Evolutionary conservation across 1,284 basidiomycete species (phyloP).

Genomic region (Salmacisia buchloeana): DNA sequence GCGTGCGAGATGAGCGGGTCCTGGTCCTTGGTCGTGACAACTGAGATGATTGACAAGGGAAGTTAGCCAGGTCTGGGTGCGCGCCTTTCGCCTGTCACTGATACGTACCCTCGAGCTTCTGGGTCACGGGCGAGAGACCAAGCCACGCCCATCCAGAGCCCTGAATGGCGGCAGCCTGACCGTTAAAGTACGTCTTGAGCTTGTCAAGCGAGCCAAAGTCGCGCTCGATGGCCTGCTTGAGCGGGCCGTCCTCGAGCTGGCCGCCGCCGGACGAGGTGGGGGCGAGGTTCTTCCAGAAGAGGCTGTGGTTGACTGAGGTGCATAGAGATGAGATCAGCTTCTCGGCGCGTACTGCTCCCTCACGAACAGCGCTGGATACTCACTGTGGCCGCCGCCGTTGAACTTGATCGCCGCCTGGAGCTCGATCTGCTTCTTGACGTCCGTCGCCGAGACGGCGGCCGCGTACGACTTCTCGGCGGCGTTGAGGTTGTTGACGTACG

Average conservation of each 20-base stretch:
- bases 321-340: neutral
- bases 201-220: conserved; percentile 79
- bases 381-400: conserved; percentile 69
- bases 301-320: conserved; percentile 66
- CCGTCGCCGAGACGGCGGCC: conserved; percentile 59
- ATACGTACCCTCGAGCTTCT: conserved; percentile 69
- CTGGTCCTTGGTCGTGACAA: conserved; percentile 83
- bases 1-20: conserved; percentile 82
- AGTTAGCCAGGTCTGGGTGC: neutral
- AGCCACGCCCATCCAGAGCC: conserved; percentile 99
- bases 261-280: conserved; percentile 54
- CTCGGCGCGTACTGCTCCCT: neutral
- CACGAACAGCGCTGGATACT: conserved; percentile 30
- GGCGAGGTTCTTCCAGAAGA: conserved; percentile 92
- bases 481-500: conserved; percentile 44
- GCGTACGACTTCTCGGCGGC: conserved; percentile 79
- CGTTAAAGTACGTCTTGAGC: conserved; percentile 73
- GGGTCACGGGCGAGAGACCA: conserved; percentile 36
- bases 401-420: conserved; percentile 82
- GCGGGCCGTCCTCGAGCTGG: conserved; percentile 61
- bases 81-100: neutral
- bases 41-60: conserved; percentile 7
- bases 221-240: conserved; percentile 73
- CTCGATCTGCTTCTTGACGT: conserved; percentile 73
- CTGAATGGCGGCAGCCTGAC: conserved; percentile 85